Base-by-base conservation (phyloP, 306 rosid genomes). In the Acacia acuminata region DNA sequence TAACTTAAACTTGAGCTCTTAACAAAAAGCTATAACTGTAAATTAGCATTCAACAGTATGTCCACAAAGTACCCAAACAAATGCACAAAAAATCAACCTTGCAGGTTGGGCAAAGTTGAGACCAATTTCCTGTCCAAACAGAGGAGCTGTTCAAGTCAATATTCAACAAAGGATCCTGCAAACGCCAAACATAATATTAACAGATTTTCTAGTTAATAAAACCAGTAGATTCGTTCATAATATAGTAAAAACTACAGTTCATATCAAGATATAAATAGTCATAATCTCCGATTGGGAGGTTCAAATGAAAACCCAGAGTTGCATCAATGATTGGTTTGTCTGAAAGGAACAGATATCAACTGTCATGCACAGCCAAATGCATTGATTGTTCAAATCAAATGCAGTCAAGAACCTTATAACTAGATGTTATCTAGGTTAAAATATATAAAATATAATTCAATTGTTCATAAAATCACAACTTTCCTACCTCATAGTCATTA, bases 91-190 rank as follows among this genome's bases (percentile, higher is more conserved):
- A 75, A 77, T 60, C 79, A 86, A 96, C 98, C 99, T 93, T 96
- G 97, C 99, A 93, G 76, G 99, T 92, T 70, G 98, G 99, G 76
- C 99, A 93, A 79, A 96, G 92, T 84, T 96, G 99, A 84, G 99
- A 96, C 99, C 99, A 96, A 84, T 96, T 93, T 84, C 99, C 99
- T 63, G 63, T 79, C 99, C 96, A 96, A 66, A 88, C 90, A 38
- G 96, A 82, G 80, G 98, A 88, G 72, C 79, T 87, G 87, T 91
- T 91, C 83, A 90, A 82, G 81, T 93, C 97, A 80, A 96, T 93
- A 78, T 90, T 90, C 90, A 91, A 88, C 74, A 94, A 86, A 58
- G 90, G 94, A 84, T 93, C 99, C 99, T 96, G 91, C 81, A 87
- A 83, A 70, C 60, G 73, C 68, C 72, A 79, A 78, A 69, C 47